Evolutionary conservation across 2,329 filamentous ascomycete genomes (phyloP), one percentile per base, ranked within the genome.

Genomic region (Corynespora cassiicola): DNA sequence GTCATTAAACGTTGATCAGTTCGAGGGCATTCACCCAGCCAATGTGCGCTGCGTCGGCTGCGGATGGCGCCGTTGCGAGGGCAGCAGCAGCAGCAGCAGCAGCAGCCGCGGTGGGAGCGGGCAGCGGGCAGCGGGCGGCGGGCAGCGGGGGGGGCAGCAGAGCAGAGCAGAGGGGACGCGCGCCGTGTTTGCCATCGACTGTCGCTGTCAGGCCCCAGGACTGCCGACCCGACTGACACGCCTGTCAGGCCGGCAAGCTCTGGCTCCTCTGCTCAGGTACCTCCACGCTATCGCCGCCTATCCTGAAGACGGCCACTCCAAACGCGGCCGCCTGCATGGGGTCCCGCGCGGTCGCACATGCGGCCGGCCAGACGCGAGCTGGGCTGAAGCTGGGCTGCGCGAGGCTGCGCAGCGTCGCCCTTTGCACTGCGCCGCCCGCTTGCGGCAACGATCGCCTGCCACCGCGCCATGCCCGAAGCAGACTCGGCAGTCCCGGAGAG

Each of bases 261-360:
- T n/a, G n/a, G n/a, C n/a, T n/a, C n/a, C n/a, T n/a, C n/a, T n/a
- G n/a, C n/a, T n/a, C n/a, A n/a, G n/a, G n/a, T n/a, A n/a, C n/a
- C n/a, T n/a, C n/a, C n/a, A n/a, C n/a, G n/a, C n/a, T n/a, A n/a
- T n/a, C n/a, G n/a, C n/a, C n/a, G n/a, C n/a, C n/a, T n/a, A n/a
- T n/a, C n/a, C n/a, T n/a, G n/a, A n/a, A n/a, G 28, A 25, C 32
- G 38, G 31, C 28, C 23, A 29, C 16, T 28, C 31, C 31, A 28
- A 38, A 45, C 47, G 46, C 46, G 28, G 49, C 33, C 42, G 43
- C 47, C 36, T 47, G 57, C 56, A 61, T 54, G 33, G 47, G 36
- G 26, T 9, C 31, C 40, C 41, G 51, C 57, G 50, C 48, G 47
- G 39, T 36, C 29, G 51, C 54, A 52, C 54, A 50, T 45, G 43